Evolutionary conservation across 2,329 filamentous ascomycete species (phyloP).

Genomic region (Phialophora macrospora): DNA sequence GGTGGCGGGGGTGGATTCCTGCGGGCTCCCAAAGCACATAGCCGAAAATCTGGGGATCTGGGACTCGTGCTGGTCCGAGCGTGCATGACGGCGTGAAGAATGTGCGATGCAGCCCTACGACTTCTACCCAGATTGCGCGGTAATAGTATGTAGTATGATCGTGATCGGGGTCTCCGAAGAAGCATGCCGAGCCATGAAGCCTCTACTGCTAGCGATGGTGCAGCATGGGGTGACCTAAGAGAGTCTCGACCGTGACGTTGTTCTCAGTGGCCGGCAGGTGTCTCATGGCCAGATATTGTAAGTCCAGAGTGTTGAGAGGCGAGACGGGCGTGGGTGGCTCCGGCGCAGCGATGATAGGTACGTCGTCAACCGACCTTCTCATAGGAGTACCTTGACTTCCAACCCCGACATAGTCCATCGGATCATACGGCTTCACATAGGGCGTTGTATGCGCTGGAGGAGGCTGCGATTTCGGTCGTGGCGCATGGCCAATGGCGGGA

Average conservation of each 20-base stretch:
- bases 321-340: slow-evolving; percentile 29
- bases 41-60: background rate
- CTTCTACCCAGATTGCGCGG: background rate
- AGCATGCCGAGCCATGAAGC: background rate
- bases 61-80: slow-evolving; percentile 9
- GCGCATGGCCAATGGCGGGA: background rate
- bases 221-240: slow-evolving; percentile 26
- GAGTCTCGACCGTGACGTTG: slow-evolving; percentile 21
- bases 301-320: slow-evolving; percentile 25
- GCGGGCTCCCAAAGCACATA: background rate
- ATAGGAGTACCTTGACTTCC: background rate
- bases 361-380: slow-evolving; percentile 3
- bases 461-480: slow-evolving; percentile 6
- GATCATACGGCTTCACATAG: slow-evolving; percentile 17
- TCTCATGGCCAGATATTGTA: slow-evolving; percentile 26
- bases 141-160: background rate
- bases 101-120: background rate
- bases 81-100: background rate
- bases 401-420: slow-evolving; percentile 12
- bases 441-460: background rate
- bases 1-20: background rate
- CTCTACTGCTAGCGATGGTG: slow-evolving; percentile 10
- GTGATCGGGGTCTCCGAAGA: background rate
- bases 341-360: slow-evolving; percentile 21
- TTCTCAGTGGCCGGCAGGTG: background rate